Evolutionary conservation across 495 filamentous ascomycete genomes (phyloP).

Genomic region (Physcia stellaris): DNA sequence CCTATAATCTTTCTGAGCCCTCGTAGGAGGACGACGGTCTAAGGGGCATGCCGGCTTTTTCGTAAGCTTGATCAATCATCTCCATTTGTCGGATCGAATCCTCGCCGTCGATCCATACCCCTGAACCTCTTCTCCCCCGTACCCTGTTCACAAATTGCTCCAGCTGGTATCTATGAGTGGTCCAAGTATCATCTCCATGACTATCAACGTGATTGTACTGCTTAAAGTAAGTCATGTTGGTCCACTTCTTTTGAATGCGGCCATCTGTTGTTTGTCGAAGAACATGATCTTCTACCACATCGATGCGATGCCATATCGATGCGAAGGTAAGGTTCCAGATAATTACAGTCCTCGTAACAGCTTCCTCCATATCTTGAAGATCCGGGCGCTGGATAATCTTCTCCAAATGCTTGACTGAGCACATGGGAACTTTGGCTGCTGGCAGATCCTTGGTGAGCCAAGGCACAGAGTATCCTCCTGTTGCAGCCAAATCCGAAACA

Average conservation of each 20-base stretch:
- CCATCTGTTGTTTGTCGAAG: conserved; percentile 19
- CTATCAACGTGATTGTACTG: conserved; percentile 19
- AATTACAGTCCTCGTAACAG: conserved; percentile 25
- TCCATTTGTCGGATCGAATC: conserved; percentile 39
- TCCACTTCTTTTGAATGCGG: conserved; percentile 29
- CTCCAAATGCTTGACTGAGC: conserved; percentile 16
- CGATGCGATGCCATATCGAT: conserved; percentile 35
- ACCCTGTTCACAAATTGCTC: conserved; percentile 44
- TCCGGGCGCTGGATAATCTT: conserved; percentile 16
- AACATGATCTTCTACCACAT: conserved; percentile 30
- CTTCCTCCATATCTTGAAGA: conserved; percentile 16
- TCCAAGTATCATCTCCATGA: conserved; percentile 32
- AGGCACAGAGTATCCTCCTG: conserved; percentile 9
- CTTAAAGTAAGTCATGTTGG: conserved; percentile 26
- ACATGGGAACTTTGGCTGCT: conserved; percentile 18
- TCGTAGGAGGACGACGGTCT: too few species aligned
- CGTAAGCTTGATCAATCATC: conserved; percentile 40
- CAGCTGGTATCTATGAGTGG: conserved; percentile 37
- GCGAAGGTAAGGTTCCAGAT: conserved; percentile 28
- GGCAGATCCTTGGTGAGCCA: conserved; percentile 13
- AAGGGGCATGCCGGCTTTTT: conserved; percentile 29
- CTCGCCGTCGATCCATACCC: conserved; percentile 34
- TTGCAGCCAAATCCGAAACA: conserved; percentile 19
- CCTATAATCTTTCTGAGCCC: too few species aligned
- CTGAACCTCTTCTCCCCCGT: conserved; percentile 26